Evolutionary conservation across 1,284 basidiomycete species (phyloP), one percentile per base, ranked within the genome.

Genomic region (Microbotryum silenes-acaulis): DNA sequence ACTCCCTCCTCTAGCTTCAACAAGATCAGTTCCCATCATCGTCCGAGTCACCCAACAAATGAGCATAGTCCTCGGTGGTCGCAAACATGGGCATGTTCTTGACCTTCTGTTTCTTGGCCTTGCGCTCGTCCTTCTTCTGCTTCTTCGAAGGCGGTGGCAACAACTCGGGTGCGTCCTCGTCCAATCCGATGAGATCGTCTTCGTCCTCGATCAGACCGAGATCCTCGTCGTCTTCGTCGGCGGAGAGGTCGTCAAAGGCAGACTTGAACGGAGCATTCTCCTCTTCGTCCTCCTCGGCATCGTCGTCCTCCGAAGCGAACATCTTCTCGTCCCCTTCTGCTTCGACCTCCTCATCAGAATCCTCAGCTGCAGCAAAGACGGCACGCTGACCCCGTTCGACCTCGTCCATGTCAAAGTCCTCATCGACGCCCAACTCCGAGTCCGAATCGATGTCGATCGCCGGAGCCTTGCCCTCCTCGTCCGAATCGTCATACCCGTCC

Each of bases 21-120:
- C 5, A 14, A 42, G 31, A 42, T 42, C 37, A 18, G 37, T 58
- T 56, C 25, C 68, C 66, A 25, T 70, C 71, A 42, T 67, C 64
- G 56, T 72, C 87, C 18, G 74, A 78, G 62, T 86, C 87, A 73
- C 94, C 91, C 67, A 97, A 92, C 80, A 97, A 81, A 76, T 84
- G 87, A 54, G 88, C 89, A 72, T 96, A 98, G 70, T 97, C 94
- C 66, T 97, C 94, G 68, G 94, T 94, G 73, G 85, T 89, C 2
- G 90, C 94, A 72, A 98, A 97, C 33, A 86, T 88, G 2, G 92
- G 91, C 70, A 91, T 73, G 48, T 83, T 80, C 68, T 81, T 80
- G 74, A 85, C 75, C 77, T 87, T 89, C 79, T 87, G 89, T 73
- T 84, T 83, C 77, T 82, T 84, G 70, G 76, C 78, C 67, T 80